These are phyloP conservation scores for Chrysosporium queenslandicum DNA, from an alignment of 2,329 filamentous ascomycete species.

Conservation along the genomic window DNA sequence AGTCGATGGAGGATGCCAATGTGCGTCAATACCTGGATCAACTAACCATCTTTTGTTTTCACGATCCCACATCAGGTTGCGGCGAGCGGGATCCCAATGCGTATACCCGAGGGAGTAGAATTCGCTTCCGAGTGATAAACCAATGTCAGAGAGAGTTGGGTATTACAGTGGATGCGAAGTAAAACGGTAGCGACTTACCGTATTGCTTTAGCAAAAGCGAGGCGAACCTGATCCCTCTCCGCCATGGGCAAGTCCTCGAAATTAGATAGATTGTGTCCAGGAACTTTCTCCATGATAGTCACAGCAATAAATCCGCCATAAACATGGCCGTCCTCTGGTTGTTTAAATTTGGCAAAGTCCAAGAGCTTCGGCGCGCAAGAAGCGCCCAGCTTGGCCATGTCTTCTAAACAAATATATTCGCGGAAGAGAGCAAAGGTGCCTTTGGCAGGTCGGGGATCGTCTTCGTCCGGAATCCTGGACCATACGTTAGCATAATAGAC, in stretches of 20 bases:
- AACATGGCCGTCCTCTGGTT: conserved; percentile 8
- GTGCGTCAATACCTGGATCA: background rate
- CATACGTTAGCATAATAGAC: background rate
- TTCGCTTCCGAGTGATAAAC: conserved; percentile 4
- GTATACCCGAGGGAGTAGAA: conserved; percentile 11
- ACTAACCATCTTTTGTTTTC: conserved; percentile 15
- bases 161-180: no score
- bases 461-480: background rate
- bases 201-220: conserved; percentile 16
- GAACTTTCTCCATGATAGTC: conserved; percentile 15
- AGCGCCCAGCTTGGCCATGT: conserved; percentile 7
- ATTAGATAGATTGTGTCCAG: conserved; percentile 15
- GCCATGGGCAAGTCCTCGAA: conserved; percentile 15
- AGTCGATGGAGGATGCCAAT: background rate
- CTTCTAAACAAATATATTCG: background rate
- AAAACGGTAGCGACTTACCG: conserved; percentile 7
- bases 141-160: background rate
- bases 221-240: conserved; percentile 16
- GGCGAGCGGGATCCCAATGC: conserved; percentile 22
- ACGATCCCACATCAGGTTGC: conserved; percentile 15
- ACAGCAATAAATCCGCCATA: conserved; percentile 12
- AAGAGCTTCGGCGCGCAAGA: conserved; percentile 11
- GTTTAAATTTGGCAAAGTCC: background rate
- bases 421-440: background rate
- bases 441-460: background rate